Conservation (phyloP, 345 rosid genomes). For the Brassica incana region DNA sequence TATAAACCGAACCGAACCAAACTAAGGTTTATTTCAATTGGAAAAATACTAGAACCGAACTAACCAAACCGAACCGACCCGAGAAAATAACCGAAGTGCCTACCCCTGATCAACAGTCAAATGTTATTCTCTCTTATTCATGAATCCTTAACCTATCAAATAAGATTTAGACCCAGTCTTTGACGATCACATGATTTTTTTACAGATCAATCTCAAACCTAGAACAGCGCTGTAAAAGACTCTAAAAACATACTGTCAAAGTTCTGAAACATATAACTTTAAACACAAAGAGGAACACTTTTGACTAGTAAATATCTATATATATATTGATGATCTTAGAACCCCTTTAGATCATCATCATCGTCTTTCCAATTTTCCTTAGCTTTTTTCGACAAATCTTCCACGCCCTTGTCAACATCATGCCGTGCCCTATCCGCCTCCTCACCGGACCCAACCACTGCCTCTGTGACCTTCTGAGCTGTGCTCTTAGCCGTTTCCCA, state of each 20-base stretch:
- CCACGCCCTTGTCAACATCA: constrained; percentile 31
- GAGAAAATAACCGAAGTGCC: no score
- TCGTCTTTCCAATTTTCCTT: constrained; percentile 14
- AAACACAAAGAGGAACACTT: neutral
- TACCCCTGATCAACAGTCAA: neutral
- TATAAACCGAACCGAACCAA: no score
- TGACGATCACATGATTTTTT: neutral
- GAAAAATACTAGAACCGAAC: no score
- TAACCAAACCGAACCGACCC: no score
- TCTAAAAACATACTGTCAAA: neutral
- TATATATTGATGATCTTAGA: neutral
- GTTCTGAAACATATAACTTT: neutral
- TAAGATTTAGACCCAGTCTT: neutral
- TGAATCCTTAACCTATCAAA: neutral
- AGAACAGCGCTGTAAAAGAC: neutral
- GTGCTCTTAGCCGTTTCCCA: constrained; percentile 35
- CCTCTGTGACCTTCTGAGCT: constrained; percentile 40
- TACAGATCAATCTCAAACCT: neutral
- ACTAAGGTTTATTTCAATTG: no score
- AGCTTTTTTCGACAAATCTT: constrained; percentile 27
- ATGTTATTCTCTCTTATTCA: neutral
- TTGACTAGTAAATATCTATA: neutral
- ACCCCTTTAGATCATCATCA: constrained; percentile 24
- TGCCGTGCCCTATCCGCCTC: constrained; percentile 25
- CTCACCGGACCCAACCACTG: constrained; percentile 38